Base-by-base conservation (phyloP, 164 flowering plant species). In the Litsea cubeba region DNA sequence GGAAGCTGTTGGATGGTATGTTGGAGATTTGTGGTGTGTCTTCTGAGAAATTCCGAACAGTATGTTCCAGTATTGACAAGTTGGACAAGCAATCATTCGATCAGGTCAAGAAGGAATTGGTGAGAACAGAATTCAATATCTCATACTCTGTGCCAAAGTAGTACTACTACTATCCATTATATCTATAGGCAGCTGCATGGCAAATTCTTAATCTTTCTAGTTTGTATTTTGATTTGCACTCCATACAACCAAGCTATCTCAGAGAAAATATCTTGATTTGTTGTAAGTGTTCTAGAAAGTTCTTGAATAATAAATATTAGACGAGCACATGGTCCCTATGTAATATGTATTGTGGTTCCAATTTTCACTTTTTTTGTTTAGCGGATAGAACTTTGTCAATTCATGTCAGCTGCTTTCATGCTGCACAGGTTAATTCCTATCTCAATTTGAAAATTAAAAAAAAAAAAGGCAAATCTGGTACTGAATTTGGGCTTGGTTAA, bases 21-120 rank as follows among this genome's bases (percentile, higher is more conserved):
- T 69, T 95, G 84, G 93, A 91, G 69, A 89, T 95, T 23, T 95
- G 99, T 84, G 99, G 99, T 70, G 98, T 95, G 76, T 88, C 99
- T 70, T 76, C 92, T 76, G 88, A 90, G 76, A 95, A 95, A 69
- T 95, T 95, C 73, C 83, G 98, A 84, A 91, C 97, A 50, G 93
- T 95, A 46, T 93, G 98, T 83, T 95, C 99, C 62, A 93, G 97
- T 75, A 89, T 95, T 72, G 99, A 95, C 90, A 95, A 95, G 84
- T 79, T 95, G 76, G 99, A 95, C 86, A 95, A 95, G 82, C 94
- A 86, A 77, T 66, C 97, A 0, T 91, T 92, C 80, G 93, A 88
- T 70, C 90, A 88, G 79, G 82, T 95, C 62, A 91, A 84, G 75
- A 90, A 84, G 77, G 98, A 95, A 84, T 86, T 95, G 98, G 99